Percentiles rank a stretch among this genome's conserved stretches.
Evolutionary conservation across 2,329 filamentous ascomycete species (phyloP).

Genomic region (Penicillium sclerotigenum): DNA sequence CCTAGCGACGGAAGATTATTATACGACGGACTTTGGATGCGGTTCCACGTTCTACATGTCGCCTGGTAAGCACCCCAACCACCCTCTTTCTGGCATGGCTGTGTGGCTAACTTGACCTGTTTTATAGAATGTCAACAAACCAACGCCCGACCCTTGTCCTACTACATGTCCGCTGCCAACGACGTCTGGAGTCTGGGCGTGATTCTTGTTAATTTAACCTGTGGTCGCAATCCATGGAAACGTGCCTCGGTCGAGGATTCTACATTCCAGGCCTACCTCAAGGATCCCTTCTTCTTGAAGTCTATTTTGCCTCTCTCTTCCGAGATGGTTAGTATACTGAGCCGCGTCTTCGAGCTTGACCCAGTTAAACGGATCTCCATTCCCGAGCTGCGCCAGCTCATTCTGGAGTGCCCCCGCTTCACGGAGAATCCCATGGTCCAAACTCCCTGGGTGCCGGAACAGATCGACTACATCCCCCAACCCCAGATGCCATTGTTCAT

Average conservation of each 20-base stretch:
- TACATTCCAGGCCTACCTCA: slow-evolving; percentile 86
- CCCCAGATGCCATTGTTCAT: slow-evolving; percentile 35
- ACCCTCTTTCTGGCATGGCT: background rate
- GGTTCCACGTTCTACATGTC: slow-evolving; percentile 99
- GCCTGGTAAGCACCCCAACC: slow-evolving; percentile 66
- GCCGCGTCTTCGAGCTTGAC: slow-evolving; percentile 81
- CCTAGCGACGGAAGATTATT: slow-evolving; percentile 77
- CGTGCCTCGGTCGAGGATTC: slow-evolving; percentile 89
- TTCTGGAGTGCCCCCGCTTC: slow-evolving; percentile 72
- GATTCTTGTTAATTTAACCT: slow-evolving; percentile 94
- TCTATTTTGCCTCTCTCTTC: slow-evolving; percentile 87
- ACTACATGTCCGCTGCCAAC: slow-evolving; percentile 89
- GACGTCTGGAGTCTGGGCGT: slow-evolving; percentile 98
- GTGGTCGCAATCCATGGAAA: slow-evolving; percentile 98
- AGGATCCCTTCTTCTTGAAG: slow-evolving; percentile 81
- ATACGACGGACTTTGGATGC: slow-evolving; percentile 93
- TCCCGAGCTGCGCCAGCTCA: slow-evolving; percentile 71
- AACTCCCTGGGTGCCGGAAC: slow-evolving; percentile 37
- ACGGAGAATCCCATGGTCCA: slow-evolving; percentile 47
- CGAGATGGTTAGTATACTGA: slow-evolving; percentile 84
- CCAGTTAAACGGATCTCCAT: slow-evolving; percentile 80
- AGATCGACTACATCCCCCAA: slow-evolving; percentile 35
- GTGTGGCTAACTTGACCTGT: slow-evolving; percentile 25
- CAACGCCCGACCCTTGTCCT: slow-evolving; percentile 65
- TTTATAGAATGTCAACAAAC: slow-evolving; percentile 82